phyloP scores from a whole-genome alignment of 176 grass and related monocot genomes.

The Hordeum vulgare region MorexV3_pseudomolecules_assembly NC_058520.1:177291422-177291921 shows the following conservation, averaged over 20 bases:
- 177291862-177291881: too few species aligned
- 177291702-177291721: conserved; percentile 27
- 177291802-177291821: conserved; percentile 6
- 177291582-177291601: conserved; percentile 45
- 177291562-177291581: conserved; percentile 40
- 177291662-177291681: conserved; percentile 50
- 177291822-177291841: background rate
- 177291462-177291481: conserved; percentile 75
- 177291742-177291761: background rate
- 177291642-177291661: conserved; percentile 55
- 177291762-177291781: background rate
- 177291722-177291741: background rate
- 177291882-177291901: too few species aligned
- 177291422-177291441: conserved; percentile 51
- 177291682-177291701: conserved; percentile 51
- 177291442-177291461: conserved; percentile 83
- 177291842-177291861: conserved; percentile 3
- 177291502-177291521: conserved; percentile 74
- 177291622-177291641: conserved; percentile 58
- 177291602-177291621: conserved; percentile 43
- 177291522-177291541: conserved; percentile 64
- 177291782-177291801: background rate
- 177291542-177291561: conserved; percentile 52
- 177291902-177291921: too few species aligned
- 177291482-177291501: conserved; percentile 72